A percentile compares a stretch with the other conserved stretches of the same genome.
phyloP scores from a whole-genome alignment of 495 filamentous ascomycete species.

The Neurospora intermedia region DNA sequence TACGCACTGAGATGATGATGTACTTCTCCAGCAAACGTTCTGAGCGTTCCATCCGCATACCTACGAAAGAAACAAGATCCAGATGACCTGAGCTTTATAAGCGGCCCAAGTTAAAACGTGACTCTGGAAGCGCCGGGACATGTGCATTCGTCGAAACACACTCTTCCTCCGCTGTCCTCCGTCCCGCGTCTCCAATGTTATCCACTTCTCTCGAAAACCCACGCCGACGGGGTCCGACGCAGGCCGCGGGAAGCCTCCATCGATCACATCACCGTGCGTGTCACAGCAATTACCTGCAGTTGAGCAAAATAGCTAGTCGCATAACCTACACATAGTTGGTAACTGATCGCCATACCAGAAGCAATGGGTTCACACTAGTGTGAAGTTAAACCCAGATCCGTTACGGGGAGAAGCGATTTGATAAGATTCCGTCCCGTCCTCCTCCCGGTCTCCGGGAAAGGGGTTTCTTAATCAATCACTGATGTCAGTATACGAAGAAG shows the following conservation, averaged over 20 bases:
- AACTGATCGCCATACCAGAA: background rate
- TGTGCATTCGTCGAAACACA: background rate
- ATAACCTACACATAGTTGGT: background rate
- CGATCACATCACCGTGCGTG: background rate
- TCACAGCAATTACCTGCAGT: background rate
- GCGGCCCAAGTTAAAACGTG: background rate
- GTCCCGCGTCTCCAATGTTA: background rate
- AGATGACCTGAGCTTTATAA: background rate
- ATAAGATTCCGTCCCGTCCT: background rate
- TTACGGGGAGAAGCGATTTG: background rate
- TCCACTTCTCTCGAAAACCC: background rate
- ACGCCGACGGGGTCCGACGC: background rate
- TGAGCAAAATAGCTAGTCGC: background rate
- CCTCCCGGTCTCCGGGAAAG: background rate
- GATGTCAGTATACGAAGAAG: background rate
- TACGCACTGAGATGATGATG: background rate
- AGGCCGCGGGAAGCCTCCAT: background rate
- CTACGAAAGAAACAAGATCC: background rate
- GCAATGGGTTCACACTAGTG: background rate
- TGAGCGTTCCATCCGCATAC: background rate
- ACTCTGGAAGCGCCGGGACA: background rate
- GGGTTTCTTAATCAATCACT: background rate
- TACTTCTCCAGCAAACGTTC: background rate
- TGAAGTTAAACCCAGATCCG: background rate
- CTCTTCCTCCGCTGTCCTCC: background rate